These are phyloP conservation scores for Boletus reticulatus DNA, from an alignment of 768 basidiomycete genomes.

Conservation along the genomic window DNA sequence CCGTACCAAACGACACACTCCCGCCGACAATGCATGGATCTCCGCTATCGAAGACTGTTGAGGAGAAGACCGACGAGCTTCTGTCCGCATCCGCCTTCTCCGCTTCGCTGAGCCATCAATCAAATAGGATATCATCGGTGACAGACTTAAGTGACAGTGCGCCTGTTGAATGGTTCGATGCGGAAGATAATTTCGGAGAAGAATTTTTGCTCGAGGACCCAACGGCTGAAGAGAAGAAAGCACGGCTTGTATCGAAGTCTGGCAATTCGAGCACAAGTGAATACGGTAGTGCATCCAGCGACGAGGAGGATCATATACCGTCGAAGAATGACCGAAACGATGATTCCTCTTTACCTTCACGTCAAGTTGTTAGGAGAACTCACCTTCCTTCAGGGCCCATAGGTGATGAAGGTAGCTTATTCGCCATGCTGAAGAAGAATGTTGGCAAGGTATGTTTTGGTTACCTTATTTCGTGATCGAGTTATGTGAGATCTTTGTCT, in stretches of 20 bases:
- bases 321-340: not conserved
- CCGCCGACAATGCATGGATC: constrained; percentile 24
- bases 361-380: constrained; percentile 47
- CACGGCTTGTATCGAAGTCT: constrained; percentile 37
- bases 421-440: constrained; percentile 82
- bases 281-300: constrained; percentile 44
- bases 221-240: constrained; percentile 38
- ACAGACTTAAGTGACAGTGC: constrained; percentile 49
- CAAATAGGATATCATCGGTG: constrained; percentile 45
- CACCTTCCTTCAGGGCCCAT: constrained; percentile 57
- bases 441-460: constrained; percentile 67
- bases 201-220: constrained; percentile 64
- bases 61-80: constrained; percentile 42
- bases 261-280: constrained; percentile 41
- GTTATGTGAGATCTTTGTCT: not conserved
- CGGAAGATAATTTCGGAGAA: constrained; percentile 44
- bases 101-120: constrained; percentile 32
- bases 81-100: constrained; percentile 23
- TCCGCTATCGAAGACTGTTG: constrained; percentile 44
- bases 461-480: not conserved
- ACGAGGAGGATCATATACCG: constrained; percentile 38
- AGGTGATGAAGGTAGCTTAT: constrained; percentile 79
- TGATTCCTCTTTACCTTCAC: constrained; percentile 7
- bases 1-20: constrained; percentile 29
- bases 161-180: constrained; percentile 75